Base-by-base conservation (phyloP, 495 filamentous ascomycete genomes). In the Physcia stellaris region DNA sequence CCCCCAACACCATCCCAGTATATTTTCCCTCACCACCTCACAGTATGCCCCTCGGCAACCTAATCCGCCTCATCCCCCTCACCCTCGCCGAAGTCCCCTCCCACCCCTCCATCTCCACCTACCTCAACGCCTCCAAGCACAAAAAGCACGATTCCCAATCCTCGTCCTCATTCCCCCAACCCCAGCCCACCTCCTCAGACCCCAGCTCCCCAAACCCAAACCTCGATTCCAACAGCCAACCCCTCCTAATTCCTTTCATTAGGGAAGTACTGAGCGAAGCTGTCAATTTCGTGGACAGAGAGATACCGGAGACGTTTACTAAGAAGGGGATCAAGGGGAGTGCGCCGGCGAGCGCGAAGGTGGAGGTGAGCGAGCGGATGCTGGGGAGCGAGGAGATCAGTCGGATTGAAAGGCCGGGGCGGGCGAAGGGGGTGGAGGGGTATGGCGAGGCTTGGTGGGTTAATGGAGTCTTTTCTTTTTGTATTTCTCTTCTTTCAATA, bases 331-430 rank as follows among this genome's bases (percentile, higher is more conserved):
- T 30, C 13, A 73, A 71, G 49, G 46, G 53, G 23, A 65, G 69
- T 36, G 37, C 54, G n/a, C 57, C 71, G 22, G 55, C 68, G 10
- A 50, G 61, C 41, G 59, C 61, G 9, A 53, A 43, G 23, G 62
- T 73, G 7, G 48, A 67, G 42, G 54, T 62, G 18, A 62, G 65
- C 31, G 57, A 54, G 34, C 47, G 50, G 4, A 55, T 73, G 35
- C 44, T 53, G n/a, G 54, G 52, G 6, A 43, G 46, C 26, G 62
- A 62, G n/a, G n/a, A n/a, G n/a, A n/a, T n/a, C n/a, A n/a, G n/a
- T n/a, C n/a, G n/a, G n/a, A 37, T 55, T 10, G 50, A 32, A 2
- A 34, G 45, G 7, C 35, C 35, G 2, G 58, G 59, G 19, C 78
- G 85, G 50, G 70, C 65, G 39, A 85, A n/a, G n/a, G n/a, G n/a